Evolutionary conservation across 305 asterid species (phyloP).

Genomic region (Fraxinus paxiana): DNA sequence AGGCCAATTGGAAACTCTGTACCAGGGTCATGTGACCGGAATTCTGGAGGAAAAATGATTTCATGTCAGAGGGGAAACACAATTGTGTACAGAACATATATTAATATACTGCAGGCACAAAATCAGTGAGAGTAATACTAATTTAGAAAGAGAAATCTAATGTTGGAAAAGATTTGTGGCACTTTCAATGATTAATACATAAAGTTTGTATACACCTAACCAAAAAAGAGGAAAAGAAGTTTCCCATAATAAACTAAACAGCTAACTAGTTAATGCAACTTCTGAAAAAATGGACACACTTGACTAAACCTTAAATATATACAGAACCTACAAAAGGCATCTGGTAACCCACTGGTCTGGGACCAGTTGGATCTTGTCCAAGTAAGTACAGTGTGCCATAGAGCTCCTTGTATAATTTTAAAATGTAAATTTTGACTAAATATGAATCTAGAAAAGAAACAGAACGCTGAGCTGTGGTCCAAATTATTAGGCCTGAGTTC

Average conservation of each 20-base stretch:
- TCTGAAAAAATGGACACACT: not conserved
- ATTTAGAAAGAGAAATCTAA: not conserved
- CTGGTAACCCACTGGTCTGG: not conserved
- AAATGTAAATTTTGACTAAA: not conserved
- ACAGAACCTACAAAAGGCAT: not conserved
- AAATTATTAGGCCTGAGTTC: not conserved
- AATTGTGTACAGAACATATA: not conserved
- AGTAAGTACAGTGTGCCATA: not conserved
- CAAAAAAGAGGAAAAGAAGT: not conserved
- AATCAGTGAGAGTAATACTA: not conserved
- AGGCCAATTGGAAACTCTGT: constrained; percentile 49
- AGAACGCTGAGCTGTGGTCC: not conserved
- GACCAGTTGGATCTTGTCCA: not conserved
- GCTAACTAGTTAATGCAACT: not conserved
- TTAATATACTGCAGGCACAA: not conserved
- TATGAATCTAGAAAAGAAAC: not conserved
- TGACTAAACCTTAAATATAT: not conserved
- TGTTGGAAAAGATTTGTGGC: not conserved
- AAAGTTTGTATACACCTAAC: not conserved
- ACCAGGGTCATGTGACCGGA: constrained; percentile 41
- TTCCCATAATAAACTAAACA: not conserved
- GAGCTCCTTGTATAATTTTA: not conserved
- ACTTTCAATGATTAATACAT: not conserved
- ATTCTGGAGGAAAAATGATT: constrained; percentile 25
- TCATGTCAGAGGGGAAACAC: not conserved